Evolutionary conservation across 495 filamentous ascomycete species (phyloP).

Genomic region (Lophiostoma macrostomum): DNA sequence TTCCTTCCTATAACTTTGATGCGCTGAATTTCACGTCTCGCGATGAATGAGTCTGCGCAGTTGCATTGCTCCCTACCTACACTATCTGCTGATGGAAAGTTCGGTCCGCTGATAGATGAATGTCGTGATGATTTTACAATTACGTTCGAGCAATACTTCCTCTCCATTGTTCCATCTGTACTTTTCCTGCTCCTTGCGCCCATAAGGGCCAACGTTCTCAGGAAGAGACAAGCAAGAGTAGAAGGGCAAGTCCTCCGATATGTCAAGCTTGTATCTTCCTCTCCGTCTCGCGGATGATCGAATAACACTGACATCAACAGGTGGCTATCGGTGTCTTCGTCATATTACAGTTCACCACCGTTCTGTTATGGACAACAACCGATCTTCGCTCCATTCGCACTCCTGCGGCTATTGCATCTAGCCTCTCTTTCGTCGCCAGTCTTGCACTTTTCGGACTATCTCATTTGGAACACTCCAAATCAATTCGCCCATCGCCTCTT

Average conservation of each 20-base stretch:
- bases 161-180: neutral
- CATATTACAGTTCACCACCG: neutral
- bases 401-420: neutral
- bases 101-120: neutral
- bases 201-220: neutral
- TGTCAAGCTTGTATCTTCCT: neutral
- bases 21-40: neutral
- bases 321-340: neutral
- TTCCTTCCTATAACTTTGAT: too few relatives aligned
- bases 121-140: slow-evolving; percentile 3
- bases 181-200: slow-evolving; percentile 1
- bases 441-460: neutral
- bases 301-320: neutral
- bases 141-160: slow-evolving; percentile 7
- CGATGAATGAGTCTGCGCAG: neutral
- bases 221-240: neutral
- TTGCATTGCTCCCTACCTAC: neutral
- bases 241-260: neutral
- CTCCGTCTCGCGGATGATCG: neutral
- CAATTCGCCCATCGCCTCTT: neutral
- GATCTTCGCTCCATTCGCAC: neutral
- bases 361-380: neutral
- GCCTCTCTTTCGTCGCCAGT: neutral
- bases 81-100: neutral
- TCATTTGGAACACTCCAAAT: slow-evolving; percentile 3